Percentiles rank a stretch among this genome's conserved stretches.
Evolutionary conservation across 176 grass and related monocot genomes (phyloP).

Genomic region (Metroxylon sagu): DNA sequence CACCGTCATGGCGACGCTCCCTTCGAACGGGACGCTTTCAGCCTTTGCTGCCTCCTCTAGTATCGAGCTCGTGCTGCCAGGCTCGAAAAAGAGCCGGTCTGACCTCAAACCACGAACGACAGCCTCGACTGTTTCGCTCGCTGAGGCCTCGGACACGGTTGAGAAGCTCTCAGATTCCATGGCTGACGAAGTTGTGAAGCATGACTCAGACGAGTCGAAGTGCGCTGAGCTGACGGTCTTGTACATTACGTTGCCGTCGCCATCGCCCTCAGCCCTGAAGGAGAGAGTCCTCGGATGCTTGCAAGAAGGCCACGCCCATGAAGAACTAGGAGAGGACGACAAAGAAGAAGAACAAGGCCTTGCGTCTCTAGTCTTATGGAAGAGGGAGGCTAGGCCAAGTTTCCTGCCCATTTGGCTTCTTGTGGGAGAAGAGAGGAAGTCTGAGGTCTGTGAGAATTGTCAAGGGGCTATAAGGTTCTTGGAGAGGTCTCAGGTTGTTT

Average conservation of each 20-base stretch:
- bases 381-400: constrained; percentile 38
- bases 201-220: constrained; percentile 46
- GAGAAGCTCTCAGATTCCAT: constrained; percentile 47
- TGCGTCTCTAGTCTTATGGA: constrained; percentile 26
- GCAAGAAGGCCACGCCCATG: constrained; percentile 51
- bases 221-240: constrained; percentile 40
- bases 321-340: neutral
- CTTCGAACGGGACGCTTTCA: constrained; percentile 17
- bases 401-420: constrained; percentile 31
- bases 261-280: constrained; percentile 1
- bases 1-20: constrained; percentile 48
- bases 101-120: constrained; percentile 36
- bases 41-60: constrained; percentile 13
- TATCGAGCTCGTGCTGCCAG: constrained; percentile 51
- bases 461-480: neutral
- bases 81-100: constrained; percentile 63
- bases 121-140: constrained; percentile 22
- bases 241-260: neutral
- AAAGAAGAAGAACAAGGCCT: neutral
- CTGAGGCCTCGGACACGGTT: constrained; percentile 36
- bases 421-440: neutral
- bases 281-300: constrained; percentile 33
- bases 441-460: neutral
- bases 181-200: constrained; percentile 52
- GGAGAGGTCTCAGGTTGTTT: neutral